phyloP scores from a whole-genome alignment of 2,329 filamentous ascomycete genomes.

The Fusarium penzigii region DNA sequence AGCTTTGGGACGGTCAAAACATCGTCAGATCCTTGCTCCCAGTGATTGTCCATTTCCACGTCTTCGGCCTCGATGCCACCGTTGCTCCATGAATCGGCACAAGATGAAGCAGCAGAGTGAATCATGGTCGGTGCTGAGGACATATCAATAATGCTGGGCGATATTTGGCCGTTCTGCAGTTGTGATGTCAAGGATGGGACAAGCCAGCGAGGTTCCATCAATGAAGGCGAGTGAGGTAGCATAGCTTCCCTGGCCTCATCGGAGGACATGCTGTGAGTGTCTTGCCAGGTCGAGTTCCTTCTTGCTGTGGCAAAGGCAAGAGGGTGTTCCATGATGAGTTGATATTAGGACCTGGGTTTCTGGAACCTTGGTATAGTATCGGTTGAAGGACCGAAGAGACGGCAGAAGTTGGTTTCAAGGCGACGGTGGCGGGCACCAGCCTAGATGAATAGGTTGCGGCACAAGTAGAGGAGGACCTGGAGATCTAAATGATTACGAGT shows the following conservation, averaged over 20 bases:
- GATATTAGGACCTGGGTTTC: conserved; percentile 10
- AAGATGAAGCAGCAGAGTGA: conserved; percentile 49
- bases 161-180: conserved; percentile 50
- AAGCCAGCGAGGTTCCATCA: conserved; percentile 34
- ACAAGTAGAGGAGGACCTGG: conserved; percentile 18
- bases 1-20: conserved; percentile 53
- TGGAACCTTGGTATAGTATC: neutral
- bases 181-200: conserved; percentile 26
- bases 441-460: conserved; percentile 15
- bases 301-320: conserved; percentile 44
- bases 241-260: conserved; percentile 38
- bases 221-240: conserved; percentile 35
- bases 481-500: conserved; percentile 22
- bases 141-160: conserved; percentile 51
- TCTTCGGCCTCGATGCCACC: conserved; percentile 42
- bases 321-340: conserved; percentile 50
- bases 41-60: conserved; percentile 43
- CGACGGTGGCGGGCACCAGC: conserved; percentile 10
- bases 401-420: neutral
- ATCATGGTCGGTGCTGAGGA: conserved; percentile 44
- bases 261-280: conserved; percentile 46
- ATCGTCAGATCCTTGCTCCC: conserved; percentile 50
- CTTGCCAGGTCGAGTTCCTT: conserved; percentile 47
- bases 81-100: conserved; percentile 46
- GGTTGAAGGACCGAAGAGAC: neutral